Percentiles rank a stretch among this genome's conserved stretches.
phyloP scores from a whole-genome alignment of 257 asterid genomes.

The Solanum sparsipilum region DNA sequence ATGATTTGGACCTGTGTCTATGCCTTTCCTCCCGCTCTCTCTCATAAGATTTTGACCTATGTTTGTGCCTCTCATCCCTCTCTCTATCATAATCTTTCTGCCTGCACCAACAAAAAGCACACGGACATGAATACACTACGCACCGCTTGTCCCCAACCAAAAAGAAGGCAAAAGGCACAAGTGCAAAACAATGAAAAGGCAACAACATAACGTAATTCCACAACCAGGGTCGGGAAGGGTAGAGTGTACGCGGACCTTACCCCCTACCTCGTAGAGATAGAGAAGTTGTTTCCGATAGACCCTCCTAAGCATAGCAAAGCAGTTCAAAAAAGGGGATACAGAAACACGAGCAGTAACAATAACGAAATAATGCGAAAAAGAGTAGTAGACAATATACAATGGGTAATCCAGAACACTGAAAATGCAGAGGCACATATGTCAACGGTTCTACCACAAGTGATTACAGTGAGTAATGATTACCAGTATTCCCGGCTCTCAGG shows the following conservation, averaged over 20 bases:
- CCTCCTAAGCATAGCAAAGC: not conserved
- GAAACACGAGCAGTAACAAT: not conserved
- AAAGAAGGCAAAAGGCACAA: not conserved
- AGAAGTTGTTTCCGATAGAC: not conserved
- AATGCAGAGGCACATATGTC: not conserved
- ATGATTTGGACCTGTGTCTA: constrained; percentile 36
- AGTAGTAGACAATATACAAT: not conserved
- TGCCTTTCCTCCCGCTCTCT: constrained; percentile 59
- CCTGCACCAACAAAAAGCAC: constrained; percentile 27
- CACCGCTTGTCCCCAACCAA: not conserved
- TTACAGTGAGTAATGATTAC: not conserved
- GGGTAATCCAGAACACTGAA: not conserved
- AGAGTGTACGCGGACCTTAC: not conserved
- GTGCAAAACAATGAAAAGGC: not conserved
- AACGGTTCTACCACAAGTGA: not conserved
- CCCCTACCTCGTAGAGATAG: not conserved
- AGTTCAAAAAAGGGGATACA: not conserved
- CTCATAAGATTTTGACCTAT: constrained; percentile 20
- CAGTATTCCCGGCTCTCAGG: constrained; percentile 41
- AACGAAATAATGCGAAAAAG: not conserved
- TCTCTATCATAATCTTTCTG: constrained; percentile 33
- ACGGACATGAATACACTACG: not conserved
- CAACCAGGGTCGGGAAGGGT: not conserved
- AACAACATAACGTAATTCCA: not conserved
- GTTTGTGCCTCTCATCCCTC: not conserved